Conservation (phyloP, 2,329 filamentous ascomycete genomes). For the Penicillium sp. region DNA sequence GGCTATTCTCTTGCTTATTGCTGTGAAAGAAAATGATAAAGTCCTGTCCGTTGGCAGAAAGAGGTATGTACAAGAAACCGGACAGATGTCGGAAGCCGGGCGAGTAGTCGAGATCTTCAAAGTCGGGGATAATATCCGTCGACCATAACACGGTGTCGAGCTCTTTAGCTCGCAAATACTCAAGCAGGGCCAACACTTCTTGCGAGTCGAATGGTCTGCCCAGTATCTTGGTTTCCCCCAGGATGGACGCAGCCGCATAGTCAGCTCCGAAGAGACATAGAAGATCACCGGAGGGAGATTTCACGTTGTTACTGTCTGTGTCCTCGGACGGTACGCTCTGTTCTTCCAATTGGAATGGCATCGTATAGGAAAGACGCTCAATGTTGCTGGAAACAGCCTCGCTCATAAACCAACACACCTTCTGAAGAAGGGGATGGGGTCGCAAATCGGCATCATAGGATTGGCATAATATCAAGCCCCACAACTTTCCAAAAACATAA, state of each 20-base stretch:
- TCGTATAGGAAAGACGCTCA: constrained; percentile 77
- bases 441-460: constrained; percentile 74
- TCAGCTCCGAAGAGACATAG: constrained; percentile 78
- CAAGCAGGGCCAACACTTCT: constrained; percentile 74
- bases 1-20: constrained; percentile 41
- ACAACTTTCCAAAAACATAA: constrained; percentile 76
- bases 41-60: constrained; percentile 68
- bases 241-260: constrained; percentile 74
- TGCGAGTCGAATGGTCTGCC: constrained; percentile 70
- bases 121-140: constrained; percentile 68
- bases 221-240: constrained; percentile 77
- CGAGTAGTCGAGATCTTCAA: constrained; percentile 72
- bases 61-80: constrained; percentile 72
- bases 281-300: constrained; percentile 78
- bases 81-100: constrained; percentile 73
- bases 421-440: constrained; percentile 79
- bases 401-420: constrained; percentile 82
- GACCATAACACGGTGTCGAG: constrained; percentile 71
- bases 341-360: constrained; percentile 72
- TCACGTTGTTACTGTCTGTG: constrained; percentile 70
- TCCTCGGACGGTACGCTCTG: constrained; percentile 68
- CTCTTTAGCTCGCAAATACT: constrained; percentile 71
- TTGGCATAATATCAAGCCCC: constrained; percentile 83
- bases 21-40: constrained; percentile 85
- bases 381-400: constrained; percentile 81